A percentile compares a stretch with the other conserved stretches of the same genome.
These are phyloP conservation scores for Eucalyptus camaldulensis DNA, from an alignment of 345 rosid species.

Conservation along the genomic window DNA sequence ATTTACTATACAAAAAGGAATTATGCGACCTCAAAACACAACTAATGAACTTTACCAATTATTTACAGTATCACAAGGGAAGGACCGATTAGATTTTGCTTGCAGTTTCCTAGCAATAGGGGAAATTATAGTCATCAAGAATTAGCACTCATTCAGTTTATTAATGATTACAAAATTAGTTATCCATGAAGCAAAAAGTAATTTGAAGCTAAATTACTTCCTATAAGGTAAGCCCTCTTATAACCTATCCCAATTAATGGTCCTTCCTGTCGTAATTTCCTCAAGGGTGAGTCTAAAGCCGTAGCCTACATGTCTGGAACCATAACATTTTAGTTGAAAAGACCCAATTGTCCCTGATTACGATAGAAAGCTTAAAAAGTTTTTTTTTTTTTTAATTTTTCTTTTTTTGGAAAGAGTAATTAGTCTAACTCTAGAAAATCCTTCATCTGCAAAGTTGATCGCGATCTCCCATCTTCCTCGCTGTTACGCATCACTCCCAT, in stretches of 20 bases:
- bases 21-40: background rate
- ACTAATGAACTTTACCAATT: background rate
- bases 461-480: accelerated
- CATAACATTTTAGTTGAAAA: no score
- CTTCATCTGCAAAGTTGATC: background rate
- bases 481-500: background rate
- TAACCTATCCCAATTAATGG: accelerated
- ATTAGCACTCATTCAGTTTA: background rate
- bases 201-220: background rate
- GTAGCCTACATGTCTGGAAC: no score
- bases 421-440: background rate
- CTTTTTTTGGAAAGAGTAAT: background rate
- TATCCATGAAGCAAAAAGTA: background rate
- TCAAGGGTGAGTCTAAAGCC: no score
- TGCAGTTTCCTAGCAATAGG: background rate
- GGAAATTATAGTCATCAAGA: background rate
- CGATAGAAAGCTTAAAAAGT: background rate
- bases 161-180: background rate
- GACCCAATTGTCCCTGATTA: no score
- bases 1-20: background rate
- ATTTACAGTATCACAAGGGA: no score
- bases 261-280: no score
- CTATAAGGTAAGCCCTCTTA: background rate
- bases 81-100: background rate
- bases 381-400: background rate